Conservation (phyloP, 208 protist genomes). For the Naegleria lovaniensis region DNA sequence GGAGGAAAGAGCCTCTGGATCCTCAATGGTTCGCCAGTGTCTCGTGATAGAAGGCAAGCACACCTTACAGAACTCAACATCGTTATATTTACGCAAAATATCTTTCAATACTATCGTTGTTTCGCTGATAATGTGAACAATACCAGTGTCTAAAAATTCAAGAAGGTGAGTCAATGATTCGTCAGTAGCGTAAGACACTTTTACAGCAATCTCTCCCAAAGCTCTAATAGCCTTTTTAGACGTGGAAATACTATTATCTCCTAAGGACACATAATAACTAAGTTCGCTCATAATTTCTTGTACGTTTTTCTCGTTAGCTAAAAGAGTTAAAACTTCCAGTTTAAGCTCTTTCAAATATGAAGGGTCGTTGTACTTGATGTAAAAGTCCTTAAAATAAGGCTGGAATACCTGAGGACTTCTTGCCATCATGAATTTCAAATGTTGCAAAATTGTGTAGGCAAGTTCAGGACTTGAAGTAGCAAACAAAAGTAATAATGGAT, state of each 20-base stretch:
- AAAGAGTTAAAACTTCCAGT: conserved; percentile 62
- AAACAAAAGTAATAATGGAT: conserved; percentile 68
- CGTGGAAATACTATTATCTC: conserved; percentile 36
- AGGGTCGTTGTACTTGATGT: background rate
- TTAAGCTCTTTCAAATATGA: conserved; percentile 45
- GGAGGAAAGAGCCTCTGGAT: conserved; percentile 47
- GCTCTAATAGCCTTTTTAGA: conserved; percentile 40
- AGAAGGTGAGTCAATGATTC: conserved; percentile 48
- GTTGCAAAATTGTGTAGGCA: conserved; percentile 62
- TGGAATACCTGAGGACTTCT: conserved; percentile 60
- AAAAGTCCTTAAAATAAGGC: conserved; percentile 50
- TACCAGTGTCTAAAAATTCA: conserved; percentile 55
- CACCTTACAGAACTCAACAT: background rate
- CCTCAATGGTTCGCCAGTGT: conserved; percentile 51
- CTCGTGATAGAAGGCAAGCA: conserved; percentile 46
- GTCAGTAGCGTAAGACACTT: conserved; percentile 36
- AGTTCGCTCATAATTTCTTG: conserved; percentile 65
- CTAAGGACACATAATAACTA: conserved; percentile 50
- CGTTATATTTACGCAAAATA: conserved; percentile 61
- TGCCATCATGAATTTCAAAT: conserved; percentile 66
- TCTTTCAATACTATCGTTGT: conserved; percentile 66
- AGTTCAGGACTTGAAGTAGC: conserved; percentile 56
- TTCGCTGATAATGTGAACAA: conserved; percentile 51
- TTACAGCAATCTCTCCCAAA: conserved; percentile 45
- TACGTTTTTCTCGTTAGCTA: conserved; percentile 54